phyloP scores from a whole-genome alignment of 2,329 filamentous ascomycete species.

The Colletotrichum liriopes region DNA sequence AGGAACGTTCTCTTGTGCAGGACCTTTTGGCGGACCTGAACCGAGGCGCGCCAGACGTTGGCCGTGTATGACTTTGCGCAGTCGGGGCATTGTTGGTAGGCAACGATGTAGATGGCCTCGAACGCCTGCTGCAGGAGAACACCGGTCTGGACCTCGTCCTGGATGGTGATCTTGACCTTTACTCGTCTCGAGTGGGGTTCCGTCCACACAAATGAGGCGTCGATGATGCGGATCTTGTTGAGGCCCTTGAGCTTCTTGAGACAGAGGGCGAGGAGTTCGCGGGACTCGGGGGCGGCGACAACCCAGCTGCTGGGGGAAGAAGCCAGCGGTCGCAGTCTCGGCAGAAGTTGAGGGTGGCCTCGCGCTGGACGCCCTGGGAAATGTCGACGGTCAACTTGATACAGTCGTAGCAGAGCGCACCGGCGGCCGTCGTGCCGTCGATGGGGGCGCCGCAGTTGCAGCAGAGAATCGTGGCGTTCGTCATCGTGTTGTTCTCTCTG shows the following conservation, averaged over 20 bases:
- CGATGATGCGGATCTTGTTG: constrained; percentile 92
- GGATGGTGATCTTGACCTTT: constrained; percentile 96
- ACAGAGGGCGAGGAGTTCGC: constrained; percentile 93
- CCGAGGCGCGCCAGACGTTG: constrained; percentile 93
- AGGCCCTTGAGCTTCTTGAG: constrained; percentile 89
- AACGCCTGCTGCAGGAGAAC: constrained; percentile 90
- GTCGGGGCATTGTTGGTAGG: constrained; percentile 94
- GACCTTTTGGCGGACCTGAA: constrained; percentile 97
- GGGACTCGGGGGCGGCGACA: constrained; percentile 86
- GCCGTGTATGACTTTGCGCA: constrained; percentile 96
- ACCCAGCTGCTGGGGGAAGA: constrained; percentile 91
- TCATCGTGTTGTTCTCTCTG: constrained; percentile 25
- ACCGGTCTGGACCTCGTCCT: constrained; percentile 76
- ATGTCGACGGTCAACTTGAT: constrained; percentile 96
- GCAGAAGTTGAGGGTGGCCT: constrained; percentile 92
- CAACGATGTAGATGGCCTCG: constrained; percentile 92
- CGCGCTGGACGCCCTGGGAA: constrained; percentile 90
- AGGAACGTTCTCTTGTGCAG: constrained; percentile 87
- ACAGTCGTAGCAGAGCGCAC: constrained; percentile 95
- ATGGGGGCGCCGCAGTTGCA: constrained; percentile 98
- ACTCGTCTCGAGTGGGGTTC: constrained; percentile 95
- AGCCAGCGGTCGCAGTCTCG: constrained; percentile 96
- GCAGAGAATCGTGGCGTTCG: constrained; percentile 78
- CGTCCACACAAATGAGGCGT: constrained; percentile 98
- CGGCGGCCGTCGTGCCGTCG: constrained; percentile 88